A percentile compares a stretch with the other conserved stretches of the same genome.
These are phyloP conservation scores for Dimocarpus longan DNA, from an alignment of 345 rosid species.

Conservation along the genomic window DNA sequence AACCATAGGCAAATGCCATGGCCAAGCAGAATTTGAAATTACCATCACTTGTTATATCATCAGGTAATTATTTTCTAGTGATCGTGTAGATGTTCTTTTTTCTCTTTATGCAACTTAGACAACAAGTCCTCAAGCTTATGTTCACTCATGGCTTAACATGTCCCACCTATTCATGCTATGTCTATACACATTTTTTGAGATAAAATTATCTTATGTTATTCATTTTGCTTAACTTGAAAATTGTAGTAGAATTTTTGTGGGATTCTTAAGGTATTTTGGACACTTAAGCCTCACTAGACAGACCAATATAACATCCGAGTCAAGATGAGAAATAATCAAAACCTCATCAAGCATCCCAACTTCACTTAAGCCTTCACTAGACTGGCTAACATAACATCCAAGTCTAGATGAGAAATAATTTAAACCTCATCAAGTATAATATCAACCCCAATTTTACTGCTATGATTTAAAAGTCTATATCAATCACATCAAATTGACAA, in stretches of 20 bases:
- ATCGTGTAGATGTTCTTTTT: no score
- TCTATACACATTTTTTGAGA: background rate
- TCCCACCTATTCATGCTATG: background rate
- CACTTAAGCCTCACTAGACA: background rate
- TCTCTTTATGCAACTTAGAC: no score
- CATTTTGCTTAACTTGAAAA: background rate
- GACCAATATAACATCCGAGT: background rate
- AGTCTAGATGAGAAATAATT: background rate
- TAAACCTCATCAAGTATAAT: background rate
- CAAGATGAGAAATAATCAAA: background rate
- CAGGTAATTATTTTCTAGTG: background rate
- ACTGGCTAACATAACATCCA: background rate
- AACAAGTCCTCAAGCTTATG: background rate
- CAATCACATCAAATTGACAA: background rate
- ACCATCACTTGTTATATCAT: background rate
- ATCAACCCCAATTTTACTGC: background rate
- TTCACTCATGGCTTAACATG: background rate
- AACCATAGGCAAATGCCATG: background rate
- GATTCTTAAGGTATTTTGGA: background rate
- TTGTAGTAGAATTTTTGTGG: background rate
- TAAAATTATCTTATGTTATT: no score
- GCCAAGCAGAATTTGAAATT: conserved; percentile 1
- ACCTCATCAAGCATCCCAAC: background rate
- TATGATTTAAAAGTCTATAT: background rate
- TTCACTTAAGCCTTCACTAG: background rate